Evolutionary conservation across 1,284 basidiomycete genomes (phyloP).

Genomic region (Puccinia triticina): DNA sequence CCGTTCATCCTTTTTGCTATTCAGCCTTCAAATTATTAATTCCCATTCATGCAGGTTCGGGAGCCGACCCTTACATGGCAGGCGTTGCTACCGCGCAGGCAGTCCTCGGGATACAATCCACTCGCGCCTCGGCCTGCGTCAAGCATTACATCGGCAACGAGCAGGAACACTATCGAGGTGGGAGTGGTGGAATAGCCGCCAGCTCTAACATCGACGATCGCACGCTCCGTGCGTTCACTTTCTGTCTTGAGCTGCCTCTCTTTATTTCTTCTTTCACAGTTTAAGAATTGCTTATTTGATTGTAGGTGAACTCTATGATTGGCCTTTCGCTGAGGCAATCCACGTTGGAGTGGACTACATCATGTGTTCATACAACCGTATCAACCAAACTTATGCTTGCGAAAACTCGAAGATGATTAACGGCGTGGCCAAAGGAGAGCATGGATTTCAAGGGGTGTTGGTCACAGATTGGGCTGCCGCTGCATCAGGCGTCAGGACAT

Average conservation of each 20-base stretch:
- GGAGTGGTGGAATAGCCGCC: conserved; percentile 30
- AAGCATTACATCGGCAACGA: conserved; percentile 59
- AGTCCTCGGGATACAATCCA: conserved; percentile 56
- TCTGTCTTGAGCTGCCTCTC: neutral
- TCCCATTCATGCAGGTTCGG: conserved; percentile 10
- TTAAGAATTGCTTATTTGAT: neutral
- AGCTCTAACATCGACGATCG: conserved; percentile 57
- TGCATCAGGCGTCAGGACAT: conserved; percentile 32
- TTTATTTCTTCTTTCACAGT: neutral
- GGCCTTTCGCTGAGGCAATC: conserved; percentile 53
- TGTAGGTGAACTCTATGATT: conserved; percentile 56
- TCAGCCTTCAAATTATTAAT: neutral
- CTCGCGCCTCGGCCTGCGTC: conserved; percentile 56
- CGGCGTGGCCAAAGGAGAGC: conserved; percentile 58
- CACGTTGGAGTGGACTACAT: conserved; percentile 52
- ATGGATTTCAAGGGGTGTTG: conserved; percentile 58
- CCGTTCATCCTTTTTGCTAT: neutral
- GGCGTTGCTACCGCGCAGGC: conserved; percentile 56
- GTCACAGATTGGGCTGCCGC: conserved; percentile 56
- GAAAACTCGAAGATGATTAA: conserved; percentile 58
- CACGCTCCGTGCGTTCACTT: conserved; percentile 54
- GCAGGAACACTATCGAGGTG: conserved; percentile 58
- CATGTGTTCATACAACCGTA: conserved; percentile 59
- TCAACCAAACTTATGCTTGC: conserved; percentile 57
- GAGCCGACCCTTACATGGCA: conserved; percentile 55